These are phyloP conservation scores for Amaranthus cruentus DNA, from an alignment of 148 eudicot species.

Conservation along the genomic window DNA sequence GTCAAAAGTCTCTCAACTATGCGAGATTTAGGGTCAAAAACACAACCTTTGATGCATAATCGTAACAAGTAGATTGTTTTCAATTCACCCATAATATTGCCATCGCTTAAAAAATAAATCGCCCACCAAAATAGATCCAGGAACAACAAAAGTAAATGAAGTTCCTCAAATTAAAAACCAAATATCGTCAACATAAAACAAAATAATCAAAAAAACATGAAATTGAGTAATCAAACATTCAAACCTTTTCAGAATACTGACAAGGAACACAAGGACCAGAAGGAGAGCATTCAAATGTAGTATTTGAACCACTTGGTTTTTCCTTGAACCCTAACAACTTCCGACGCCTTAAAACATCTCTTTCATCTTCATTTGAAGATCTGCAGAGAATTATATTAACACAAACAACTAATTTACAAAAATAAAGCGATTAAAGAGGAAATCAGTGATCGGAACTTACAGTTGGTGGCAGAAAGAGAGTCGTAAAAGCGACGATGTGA, in stretches of 20 bases:
- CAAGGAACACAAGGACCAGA: conserved; percentile 90
- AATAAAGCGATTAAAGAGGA: conserved; percentile 10
- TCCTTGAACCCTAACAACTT: conserved; percentile 59
- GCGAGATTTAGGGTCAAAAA: too few relatives aligned
- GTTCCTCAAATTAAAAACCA: background rate
- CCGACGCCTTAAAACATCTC: conserved; percentile 26
- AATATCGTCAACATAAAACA: background rate
- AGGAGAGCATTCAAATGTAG: conserved; percentile 82
- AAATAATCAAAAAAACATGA: background rate
- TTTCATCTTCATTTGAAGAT: background rate
- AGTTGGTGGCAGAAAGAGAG: conserved; percentile 21
- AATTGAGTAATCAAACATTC: background rate
- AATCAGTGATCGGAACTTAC: conserved; percentile 18
- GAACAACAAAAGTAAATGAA: too few relatives aligned
- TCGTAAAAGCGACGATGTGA: conserved; percentile 18
- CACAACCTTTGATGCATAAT: too few relatives aligned
- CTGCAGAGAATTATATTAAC: background rate
- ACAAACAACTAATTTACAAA: background rate
- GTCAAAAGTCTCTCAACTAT: too few relatives aligned
- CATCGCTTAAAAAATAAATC: too few relatives aligned
- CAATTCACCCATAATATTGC: too few relatives aligned
- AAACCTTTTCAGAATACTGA: conserved; percentile 83
- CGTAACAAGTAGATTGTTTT: too few relatives aligned
- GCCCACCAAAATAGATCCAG: too few relatives aligned
- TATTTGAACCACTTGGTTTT: conserved; percentile 44